Conservation (phyloP, 1,284 basidiomycete species). For the Chondrostereum purpureum region DNA sequence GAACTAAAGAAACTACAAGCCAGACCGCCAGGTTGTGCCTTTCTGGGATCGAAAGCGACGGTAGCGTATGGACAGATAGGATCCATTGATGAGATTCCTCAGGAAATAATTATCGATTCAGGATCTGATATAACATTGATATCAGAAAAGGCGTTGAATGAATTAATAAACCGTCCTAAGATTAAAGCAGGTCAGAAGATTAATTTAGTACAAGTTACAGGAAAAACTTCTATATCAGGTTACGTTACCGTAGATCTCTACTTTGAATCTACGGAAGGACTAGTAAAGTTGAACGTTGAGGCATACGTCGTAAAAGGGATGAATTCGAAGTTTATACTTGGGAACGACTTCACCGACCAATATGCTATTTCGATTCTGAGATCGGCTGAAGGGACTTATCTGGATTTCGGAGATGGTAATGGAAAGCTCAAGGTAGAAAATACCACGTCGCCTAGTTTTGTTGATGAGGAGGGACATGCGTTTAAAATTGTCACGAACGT, state of each 20-base stretch:
- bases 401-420: constrained; percentile 21
- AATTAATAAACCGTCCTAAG: constrained; percentile 11
- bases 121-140: too few species aligned
- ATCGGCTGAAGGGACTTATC: constrained; percentile 13
- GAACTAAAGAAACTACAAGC: constrained; percentile 16
- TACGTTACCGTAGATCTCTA: constrained; percentile 20
- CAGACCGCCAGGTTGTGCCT: constrained; percentile 23
- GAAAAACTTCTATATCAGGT: constrained; percentile 19
- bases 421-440: constrained; percentile 8
- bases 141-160: constrained; percentile 11
- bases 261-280: constrained; percentile 19
- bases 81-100: not conserved
- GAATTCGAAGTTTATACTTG: constrained; percentile 21
- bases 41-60: constrained; percentile 20
- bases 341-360: constrained; percentile 25
- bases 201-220: constrained; percentile 23
- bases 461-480: constrained; percentile 11
- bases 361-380: constrained; percentile 23
- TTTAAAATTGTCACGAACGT: constrained; percentile 6
- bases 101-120: constrained; percentile 16
- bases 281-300: constrained; percentile 21
- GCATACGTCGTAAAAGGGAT: too few species aligned
- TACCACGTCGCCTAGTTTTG: constrained; percentile 1
- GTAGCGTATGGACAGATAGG: constrained; percentile 15
- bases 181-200: constrained; percentile 18